Evolutionary conservation across 495 filamentous ascomycete genomes (phyloP).

Genomic region (Corynascus novoguineensis): DNA sequence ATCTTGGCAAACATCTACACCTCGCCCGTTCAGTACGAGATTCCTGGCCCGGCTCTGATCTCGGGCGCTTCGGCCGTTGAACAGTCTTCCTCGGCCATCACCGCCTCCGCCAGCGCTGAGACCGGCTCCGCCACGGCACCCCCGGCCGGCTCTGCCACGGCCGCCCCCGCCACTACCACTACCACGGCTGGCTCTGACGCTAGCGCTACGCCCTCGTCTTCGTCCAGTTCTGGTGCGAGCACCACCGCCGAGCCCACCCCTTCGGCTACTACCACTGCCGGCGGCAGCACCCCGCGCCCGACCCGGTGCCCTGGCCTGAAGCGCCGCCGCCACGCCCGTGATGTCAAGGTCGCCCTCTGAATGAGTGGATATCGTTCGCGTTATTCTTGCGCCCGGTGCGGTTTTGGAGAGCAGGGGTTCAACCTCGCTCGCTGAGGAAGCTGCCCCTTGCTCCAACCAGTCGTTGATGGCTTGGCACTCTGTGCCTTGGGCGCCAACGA

Average conservation of each 20-base stretch:
- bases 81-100: slow-evolving; percentile 17
- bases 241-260: slow-evolving; percentile 5
- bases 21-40: slow-evolving; percentile 40
- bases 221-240: background rate
- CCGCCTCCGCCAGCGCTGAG: slow-evolving; percentile 16
- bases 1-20: slow-evolving; percentile 61
- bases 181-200: background rate
- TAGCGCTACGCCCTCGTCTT: background rate
- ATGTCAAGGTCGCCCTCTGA: too few species aligned
- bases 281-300: background rate
- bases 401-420: background rate
- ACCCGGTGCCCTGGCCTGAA: slow-evolving; percentile 6
- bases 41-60: slow-evolving; percentile 46
- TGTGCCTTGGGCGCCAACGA: background rate
- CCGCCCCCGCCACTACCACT: slow-evolving; percentile 1
- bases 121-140: slow-evolving; percentile 15
- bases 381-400: background rate
- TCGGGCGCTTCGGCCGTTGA: slow-evolving; percentile 9
- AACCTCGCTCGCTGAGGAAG: background rate
- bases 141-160: slow-evolving; percentile 1
- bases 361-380: background rate
- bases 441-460: too few species aligned
- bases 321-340: slow-evolving; percentile 1
- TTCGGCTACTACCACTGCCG: background rate
- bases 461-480: background rate